Base-by-base conservation (phyloP, 768 basidiomycete species). In the Mycena albidolilacea region DNA sequence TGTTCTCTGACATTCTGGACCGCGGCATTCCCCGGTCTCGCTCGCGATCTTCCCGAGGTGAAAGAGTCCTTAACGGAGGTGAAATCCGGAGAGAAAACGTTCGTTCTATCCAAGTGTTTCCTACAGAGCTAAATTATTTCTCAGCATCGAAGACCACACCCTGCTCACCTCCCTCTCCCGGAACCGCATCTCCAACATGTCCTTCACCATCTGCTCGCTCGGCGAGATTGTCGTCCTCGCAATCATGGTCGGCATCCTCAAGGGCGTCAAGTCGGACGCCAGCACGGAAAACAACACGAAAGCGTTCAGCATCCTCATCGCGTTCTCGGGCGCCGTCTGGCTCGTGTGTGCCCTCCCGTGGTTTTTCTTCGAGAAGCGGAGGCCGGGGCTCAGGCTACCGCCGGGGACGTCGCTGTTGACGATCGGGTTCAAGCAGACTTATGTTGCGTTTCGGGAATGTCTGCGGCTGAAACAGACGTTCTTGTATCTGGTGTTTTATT, bases 1-100 rank as follows among this genome's bases (percentile, higher is more conserved):
- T 89, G 92, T 67, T 84, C 91, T 39, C 80, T 94, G 67, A 94
- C 93, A 0, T 95, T 95, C 81, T 95, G 93, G 93, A 93, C 92
- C 0, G 94, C 94, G 14, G 93, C 94, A 14, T 94, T 95, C 78
- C 93, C 93, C 0, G 93, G 92, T 19, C 85, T 95, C 17, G 91
- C 91, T 30, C 86, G 89, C 10, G 88, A 94, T 79, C 86, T 94
- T 37, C 90, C 92, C 0, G 90, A 93, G 76, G 89, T 95, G n/a
- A 85, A 88, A 72, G 79, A 84, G 62, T 93, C 91, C 2, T 81
- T 84, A 6, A 69, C 67, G 5, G 80, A 86, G 60, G 84, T 82
- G 2, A 80, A 81, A 52, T 67, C 78, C 9, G 88, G 87, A 10
- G 77, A 75, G 5, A 92, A 91, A 81, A 79, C 83, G 92, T 90